Percentiles rank a stretch among this genome's conserved stretches.
Evolutionary conservation across 1,139 yeast species (phyloP).

Genomic region (Pichia sp.): DNA sequence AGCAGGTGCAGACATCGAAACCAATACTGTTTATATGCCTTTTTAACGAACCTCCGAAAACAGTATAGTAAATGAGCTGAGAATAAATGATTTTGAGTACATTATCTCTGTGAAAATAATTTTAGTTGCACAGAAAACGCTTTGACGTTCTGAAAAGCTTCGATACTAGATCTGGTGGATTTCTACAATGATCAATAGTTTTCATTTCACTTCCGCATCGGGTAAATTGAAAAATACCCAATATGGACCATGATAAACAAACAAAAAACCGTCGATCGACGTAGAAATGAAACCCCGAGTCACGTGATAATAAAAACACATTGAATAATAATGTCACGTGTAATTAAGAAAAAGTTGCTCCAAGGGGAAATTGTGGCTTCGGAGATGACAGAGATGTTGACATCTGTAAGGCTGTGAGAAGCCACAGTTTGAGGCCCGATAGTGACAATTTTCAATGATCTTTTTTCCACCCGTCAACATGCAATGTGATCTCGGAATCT

Average conservation of each 20-base stretch:
- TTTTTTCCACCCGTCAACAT: background rate
- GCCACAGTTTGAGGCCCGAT: slow-evolving; percentile 2
- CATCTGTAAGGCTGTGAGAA: background rate
- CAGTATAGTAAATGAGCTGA: background rate
- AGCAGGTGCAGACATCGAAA: slow-evolving; percentile 6
- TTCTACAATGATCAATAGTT: background rate
- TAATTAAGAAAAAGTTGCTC: background rate
- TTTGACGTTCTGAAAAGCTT: background rate
- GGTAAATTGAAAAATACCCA: background rate
- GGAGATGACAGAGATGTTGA: background rate
- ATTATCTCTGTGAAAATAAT: background rate
- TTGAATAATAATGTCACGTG: background rate
- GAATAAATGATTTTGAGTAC: background rate
- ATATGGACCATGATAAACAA: slow-evolving; percentile 1
- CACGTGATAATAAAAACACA: background rate
- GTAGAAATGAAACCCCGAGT: slow-evolving; percentile 1
- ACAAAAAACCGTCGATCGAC: background rate
- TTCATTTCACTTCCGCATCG: slow-evolving; percentile 1
- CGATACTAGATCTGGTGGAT: background rate
- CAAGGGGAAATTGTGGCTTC: slow-evolving; percentile 7
- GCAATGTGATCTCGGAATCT: background rate
- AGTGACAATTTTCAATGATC: background rate
- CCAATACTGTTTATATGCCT: background rate
- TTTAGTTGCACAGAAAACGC: too few species aligned
- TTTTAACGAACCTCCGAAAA: background rate